These are phyloP conservation scores for Vitis vinifera DNA, from an alignment of 164 flowering plant species.

Conservation along the genomic window ASM3070453v1 NC_081820.1:24333001-24333500, in stretches of 20 bases:
- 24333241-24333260: slow-evolving; percentile 5
- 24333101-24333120: slow-evolving; percentile 23
- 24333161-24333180: not conserved
- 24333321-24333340: no score
- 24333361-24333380: no score
- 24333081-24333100: slow-evolving; percentile 20
- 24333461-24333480: no score
- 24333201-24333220: not conserved
- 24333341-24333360: no score
- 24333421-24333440: no score
- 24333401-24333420: no score
- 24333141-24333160: slow-evolving; percentile 10
- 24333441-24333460: no score
- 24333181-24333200: not conserved
- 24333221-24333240: slow-evolving; percentile 17
- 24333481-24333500: no score
- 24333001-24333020: not conserved
- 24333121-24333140: slow-evolving; percentile 28
- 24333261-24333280: not conserved
- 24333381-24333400: no score
- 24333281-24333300: not conserved
- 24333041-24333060: slow-evolving; percentile 23
- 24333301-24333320: no score
- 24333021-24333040: not conserved
- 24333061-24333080: slow-evolving; percentile 28